Evolutionary conservation across 768 basidiomycete genomes (phyloP).

Genomic region (Suillus ampliporus): DNA sequence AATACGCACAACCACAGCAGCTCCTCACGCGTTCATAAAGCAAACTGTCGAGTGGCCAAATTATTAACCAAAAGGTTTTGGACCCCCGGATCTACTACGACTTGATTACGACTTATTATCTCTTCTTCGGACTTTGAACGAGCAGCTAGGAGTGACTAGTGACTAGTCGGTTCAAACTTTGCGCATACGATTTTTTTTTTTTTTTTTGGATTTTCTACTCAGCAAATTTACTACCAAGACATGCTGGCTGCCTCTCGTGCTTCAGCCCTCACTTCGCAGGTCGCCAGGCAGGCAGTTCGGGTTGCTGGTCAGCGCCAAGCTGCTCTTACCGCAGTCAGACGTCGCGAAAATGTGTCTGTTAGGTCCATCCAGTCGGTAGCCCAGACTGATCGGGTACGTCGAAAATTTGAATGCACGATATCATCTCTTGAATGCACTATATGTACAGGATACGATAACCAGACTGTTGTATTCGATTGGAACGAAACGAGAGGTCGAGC

Average conservation of each 20-base stretch:
- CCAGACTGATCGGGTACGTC: slow-evolving; percentile 77
- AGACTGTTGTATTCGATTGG: slow-evolving; percentile 96
- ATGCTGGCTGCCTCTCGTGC: slow-evolving; percentile 40
- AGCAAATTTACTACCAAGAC: slow-evolving; percentile 8
- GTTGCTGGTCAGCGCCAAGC: slow-evolving; percentile 51
- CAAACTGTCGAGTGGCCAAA: not conserved
- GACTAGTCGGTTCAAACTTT: not conserved
- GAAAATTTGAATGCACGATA: not conserved
- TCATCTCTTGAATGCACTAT: not conserved
- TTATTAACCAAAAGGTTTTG: not conserved
- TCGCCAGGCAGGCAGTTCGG: slow-evolving; percentile 51
- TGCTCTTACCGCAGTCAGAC: slow-evolving; percentile 45
- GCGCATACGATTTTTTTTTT: not conserved
- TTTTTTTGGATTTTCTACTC: slow-evolving; percentile 7
- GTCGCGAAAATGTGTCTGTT: slow-evolving; percentile 38
- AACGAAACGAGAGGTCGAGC: slow-evolving; percentile 95
- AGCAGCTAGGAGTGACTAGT: not conserved
- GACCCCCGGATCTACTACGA: not conserved
- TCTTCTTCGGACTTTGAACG: slow-evolving; percentile 1
- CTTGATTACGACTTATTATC: not conserved
- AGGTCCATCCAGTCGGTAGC: slow-evolving; percentile 64
- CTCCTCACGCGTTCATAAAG: not conserved
- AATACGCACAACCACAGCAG: not conserved
- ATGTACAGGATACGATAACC: slow-evolving; percentile 89
- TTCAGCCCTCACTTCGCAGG: slow-evolving; percentile 25